These are phyloP conservation scores for Chamaecyparis obtusa DNA, from an alignment of 75 land plant genomes.

Conservation along the genomic window DNA sequence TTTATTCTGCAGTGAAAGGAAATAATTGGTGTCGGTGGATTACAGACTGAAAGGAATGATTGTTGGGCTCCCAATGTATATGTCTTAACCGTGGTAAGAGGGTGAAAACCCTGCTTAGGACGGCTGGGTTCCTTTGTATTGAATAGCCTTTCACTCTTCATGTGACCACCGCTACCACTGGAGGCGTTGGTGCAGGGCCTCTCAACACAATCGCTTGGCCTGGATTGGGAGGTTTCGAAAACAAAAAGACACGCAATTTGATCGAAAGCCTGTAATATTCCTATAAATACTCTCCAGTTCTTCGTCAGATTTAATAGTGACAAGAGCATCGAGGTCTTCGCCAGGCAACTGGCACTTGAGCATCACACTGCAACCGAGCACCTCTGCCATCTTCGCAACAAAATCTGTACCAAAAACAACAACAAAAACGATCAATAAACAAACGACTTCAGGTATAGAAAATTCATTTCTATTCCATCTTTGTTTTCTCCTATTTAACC, in stretches of 20 bases:
- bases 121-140: too few relatives aligned
- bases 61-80: too few relatives aligned
- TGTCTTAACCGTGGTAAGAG: too few relatives aligned
- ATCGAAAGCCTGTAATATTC: conserved; percentile 30
- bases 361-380: conserved; percentile 24
- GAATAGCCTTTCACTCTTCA: too few relatives aligned
- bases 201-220: too few relatives aligned
- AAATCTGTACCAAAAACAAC: conserved; percentile 27
- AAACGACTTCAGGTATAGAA: neutral
- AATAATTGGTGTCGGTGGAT: too few relatives aligned
- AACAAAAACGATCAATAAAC: neutral
- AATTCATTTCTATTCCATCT: too few relatives aligned
- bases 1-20: too few relatives aligned
- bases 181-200: neutral
- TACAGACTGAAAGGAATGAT: too few relatives aligned
- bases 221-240: neutral
- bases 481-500: neutral
- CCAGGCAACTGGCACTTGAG: conserved; percentile 63
- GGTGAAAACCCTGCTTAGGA: too few relatives aligned
- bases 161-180: too few relatives aligned
- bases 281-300: conserved; percentile 61
- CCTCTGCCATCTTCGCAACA: conserved; percentile 42
- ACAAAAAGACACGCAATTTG: conserved; percentile 4
- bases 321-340: conserved; percentile 69
- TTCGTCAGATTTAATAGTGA: conserved; percentile 65